Evolutionary conservation across 2,329 filamentous ascomycete species (phyloP).

Genomic region (Aaosphaeria pasadenensis): DNA sequence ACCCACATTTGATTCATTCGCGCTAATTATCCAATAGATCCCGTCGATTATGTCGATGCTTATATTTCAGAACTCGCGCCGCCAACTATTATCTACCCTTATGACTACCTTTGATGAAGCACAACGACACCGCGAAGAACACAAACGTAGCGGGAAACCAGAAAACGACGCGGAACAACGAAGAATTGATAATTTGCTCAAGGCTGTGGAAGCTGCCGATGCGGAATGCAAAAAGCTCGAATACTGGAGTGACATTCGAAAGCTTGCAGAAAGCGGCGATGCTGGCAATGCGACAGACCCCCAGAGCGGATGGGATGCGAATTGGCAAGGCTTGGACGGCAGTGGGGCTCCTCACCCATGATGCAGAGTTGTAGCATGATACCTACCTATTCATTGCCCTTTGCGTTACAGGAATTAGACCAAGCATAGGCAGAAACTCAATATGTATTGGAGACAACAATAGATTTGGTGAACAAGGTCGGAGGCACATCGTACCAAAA

Average conservation of each 20-base stretch:
- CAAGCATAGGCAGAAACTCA: too few relatives aligned
- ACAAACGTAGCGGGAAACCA: conserved; percentile 38
- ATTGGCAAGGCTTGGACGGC: conserved; percentile 37
- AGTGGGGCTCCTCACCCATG: conserved; percentile 32
- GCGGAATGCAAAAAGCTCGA: conserved; percentile 77
- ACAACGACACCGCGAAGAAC: conserved; percentile 48
- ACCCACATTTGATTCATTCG: not conserved
- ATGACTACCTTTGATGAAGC: conserved; percentile 55
- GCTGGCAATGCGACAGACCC: conserved; percentile 31
- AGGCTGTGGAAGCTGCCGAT: conserved; percentile 72
- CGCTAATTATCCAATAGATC: conserved; percentile 21
- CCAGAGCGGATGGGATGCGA: conserved; percentile 32
- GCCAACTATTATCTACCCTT: conserved; percentile 70
- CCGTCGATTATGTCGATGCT: conserved; percentile 60
- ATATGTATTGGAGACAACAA: too few relatives aligned
- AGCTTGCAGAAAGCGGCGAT: conserved; percentile 37
- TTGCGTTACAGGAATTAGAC: too few relatives aligned
- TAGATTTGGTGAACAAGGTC: too few relatives aligned
- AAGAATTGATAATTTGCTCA: conserved; percentile 66
- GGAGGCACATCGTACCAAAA: too few relatives aligned
- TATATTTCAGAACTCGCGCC: conserved; percentile 83
- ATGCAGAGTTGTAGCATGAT: not conserved
- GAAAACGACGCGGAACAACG: conserved; percentile 48
- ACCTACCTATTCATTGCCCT: too few relatives aligned
- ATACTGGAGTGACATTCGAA: conserved; percentile 74